Evolutionary conservation across 306 rosid genomes (phyloP).

Genomic region (Prunus salicina): DNA sequence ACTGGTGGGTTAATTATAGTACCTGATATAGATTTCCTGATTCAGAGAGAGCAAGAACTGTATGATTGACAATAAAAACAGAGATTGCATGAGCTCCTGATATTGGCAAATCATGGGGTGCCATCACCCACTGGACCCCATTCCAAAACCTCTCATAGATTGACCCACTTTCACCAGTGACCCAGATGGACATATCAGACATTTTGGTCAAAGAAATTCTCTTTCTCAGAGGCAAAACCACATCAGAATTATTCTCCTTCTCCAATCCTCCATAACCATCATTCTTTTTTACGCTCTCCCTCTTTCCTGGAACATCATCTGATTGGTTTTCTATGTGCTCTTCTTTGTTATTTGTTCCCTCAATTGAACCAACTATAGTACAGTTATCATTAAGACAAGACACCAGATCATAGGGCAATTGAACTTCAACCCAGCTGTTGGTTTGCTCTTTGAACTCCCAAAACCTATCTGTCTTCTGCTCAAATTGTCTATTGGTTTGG

Average conservation of each 20-base stretch:
- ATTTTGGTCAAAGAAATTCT: constrained; percentile 74
- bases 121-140: constrained; percentile 88
- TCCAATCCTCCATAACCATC: constrained; percentile 11
- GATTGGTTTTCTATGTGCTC: constrained; percentile 18
- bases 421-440: constrained; percentile 75
- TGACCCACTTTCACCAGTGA: constrained; percentile 84
- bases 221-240: constrained; percentile 52
- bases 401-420: constrained; percentile 66
- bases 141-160: constrained; percentile 97
- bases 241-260: constrained; percentile 15
- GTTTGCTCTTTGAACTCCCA: constrained; percentile 73
- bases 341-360: constrained; percentile 13
- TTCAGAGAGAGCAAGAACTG: constrained; percentile 78
- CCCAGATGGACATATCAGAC: constrained; percentile 77
- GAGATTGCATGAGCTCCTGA: constrained; percentile 54
- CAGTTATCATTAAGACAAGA: constrained; percentile 50
- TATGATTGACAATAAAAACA: constrained; percentile 63
- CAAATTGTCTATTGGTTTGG: constrained; percentile 41
- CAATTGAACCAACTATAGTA: constrained; percentile 37
- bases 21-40: constrained; percentile 78
- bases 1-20: not conserved
- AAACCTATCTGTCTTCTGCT: constrained; percentile 76
- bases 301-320: constrained; percentile 32
- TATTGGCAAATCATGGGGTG: constrained; percentile 82
- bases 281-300: constrained; percentile 17